A percentile compares a stretch with the other conserved stretches of the same genome.
phyloP scores from a whole-genome alignment of 192 early-diverging fungal species.

The Thoreauomyces humboldtii region DNA sequence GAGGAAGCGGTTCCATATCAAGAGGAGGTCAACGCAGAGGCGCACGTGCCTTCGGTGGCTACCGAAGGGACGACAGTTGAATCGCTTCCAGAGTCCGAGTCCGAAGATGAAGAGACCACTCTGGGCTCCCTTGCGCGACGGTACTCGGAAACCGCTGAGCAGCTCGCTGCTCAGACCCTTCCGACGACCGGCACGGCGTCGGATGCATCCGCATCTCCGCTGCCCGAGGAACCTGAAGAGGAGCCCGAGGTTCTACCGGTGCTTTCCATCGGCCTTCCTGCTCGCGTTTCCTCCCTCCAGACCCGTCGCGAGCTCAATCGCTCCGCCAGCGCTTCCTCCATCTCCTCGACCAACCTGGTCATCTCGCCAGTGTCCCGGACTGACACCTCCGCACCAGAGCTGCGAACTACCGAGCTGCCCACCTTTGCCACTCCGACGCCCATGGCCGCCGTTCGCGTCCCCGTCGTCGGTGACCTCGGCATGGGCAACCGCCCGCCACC shows the following conservation, averaged over 20 bases:
- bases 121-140: neutral
- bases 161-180: too few relatives aligned
- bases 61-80: too few relatives aligned
- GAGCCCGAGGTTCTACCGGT: constrained; percentile 32
- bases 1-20: neutral
- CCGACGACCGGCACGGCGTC: too few relatives aligned
- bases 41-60: too few relatives aligned
- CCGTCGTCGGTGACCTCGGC: constrained; percentile 15
- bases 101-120: neutral
- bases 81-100: neutral
- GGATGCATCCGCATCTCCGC: neutral
- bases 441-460: neutral
- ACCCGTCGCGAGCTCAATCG: constrained; percentile 2
- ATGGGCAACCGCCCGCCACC: neutral
- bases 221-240: constrained; percentile 6
- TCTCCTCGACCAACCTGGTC: neutral
- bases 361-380: constrained; percentile 3
- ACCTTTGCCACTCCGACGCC: constrained; percentile 39
- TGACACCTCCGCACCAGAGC: constrained; percentile 29
- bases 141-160: neutral
- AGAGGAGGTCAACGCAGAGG: neutral
- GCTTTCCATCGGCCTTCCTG: constrained; percentile 18
- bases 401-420: constrained; percentile 29
- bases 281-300: constrained; percentile 21
- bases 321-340: constrained; percentile 5